Evolutionary conservation across 768 basidiomycete genomes (phyloP).

Genomic region (Tephrocybe sp.): DNA sequence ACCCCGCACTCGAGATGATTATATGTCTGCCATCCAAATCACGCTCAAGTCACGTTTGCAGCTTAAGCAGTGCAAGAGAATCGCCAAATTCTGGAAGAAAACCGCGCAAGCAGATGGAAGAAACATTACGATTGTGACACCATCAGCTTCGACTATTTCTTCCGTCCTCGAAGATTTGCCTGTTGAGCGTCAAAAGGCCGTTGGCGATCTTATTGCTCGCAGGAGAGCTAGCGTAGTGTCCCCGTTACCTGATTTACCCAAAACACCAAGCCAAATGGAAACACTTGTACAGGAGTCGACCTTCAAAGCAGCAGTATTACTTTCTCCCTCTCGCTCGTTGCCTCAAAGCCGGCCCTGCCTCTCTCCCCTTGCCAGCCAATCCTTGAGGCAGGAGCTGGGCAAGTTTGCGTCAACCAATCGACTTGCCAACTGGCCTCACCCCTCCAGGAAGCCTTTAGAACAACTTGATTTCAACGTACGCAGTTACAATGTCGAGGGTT

Average conservation of each 20-base stretch:
- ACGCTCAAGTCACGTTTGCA: slow-evolving; percentile 43
- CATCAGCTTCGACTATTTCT: slow-evolving; percentile 38
- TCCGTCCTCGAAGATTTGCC: slow-evolving; percentile 32
- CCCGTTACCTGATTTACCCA: slow-evolving; percentile 3
- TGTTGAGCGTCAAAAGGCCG: slow-evolving; percentile 35
- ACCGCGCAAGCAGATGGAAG: slow-evolving; percentile 30
- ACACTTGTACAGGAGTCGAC: neutral
- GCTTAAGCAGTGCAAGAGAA: slow-evolving; percentile 43
- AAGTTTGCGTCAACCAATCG: slow-evolving; percentile 6
- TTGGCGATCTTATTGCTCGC: slow-evolving; percentile 34
- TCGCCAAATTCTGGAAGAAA: slow-evolving; percentile 44
- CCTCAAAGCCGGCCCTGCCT: slow-evolving; percentile 18
- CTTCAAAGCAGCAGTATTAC: neutral
- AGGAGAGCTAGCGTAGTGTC: slow-evolving; percentile 11
- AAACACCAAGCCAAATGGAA: neutral
- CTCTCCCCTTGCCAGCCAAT: slow-evolving; percentile 27
- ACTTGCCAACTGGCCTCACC: slow-evolving; percentile 12
- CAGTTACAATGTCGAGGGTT: neutral
- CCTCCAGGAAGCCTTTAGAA: slow-evolving; percentile 6
- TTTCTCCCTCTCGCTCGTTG: slow-evolving; percentile 19
- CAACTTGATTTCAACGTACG: slow-evolving; percentile 11
- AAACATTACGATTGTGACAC: slow-evolving; percentile 30
- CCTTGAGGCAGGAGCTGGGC: slow-evolving; percentile 22
- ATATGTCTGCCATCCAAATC: slow-evolving; percentile 43
- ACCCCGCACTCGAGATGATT: slow-evolving; percentile 38